These are phyloP conservation scores for Penstemon davidsonii DNA, from an alignment of 257 asterid genomes.

Conservation along the genomic window DNA sequence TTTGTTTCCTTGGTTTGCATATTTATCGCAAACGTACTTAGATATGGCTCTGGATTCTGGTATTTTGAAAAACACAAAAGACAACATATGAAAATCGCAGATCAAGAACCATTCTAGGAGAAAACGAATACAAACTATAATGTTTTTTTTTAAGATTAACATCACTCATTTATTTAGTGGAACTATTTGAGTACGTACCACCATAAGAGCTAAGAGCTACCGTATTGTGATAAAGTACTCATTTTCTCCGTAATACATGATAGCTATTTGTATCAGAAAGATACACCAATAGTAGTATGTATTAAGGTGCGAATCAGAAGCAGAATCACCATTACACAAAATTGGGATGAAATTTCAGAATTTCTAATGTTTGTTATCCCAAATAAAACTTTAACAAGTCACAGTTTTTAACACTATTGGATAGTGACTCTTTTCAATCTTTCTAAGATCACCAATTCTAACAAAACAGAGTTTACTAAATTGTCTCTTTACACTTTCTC, in stretches of 20 bases:
- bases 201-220: no score
- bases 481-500: background rate
- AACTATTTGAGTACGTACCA: background rate
- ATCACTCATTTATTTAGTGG: background rate
- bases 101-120: background rate
- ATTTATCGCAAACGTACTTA: conserved; percentile 69
- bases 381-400: background rate
- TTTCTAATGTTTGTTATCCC: background rate
- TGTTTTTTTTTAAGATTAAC: background rate
- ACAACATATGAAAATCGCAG: conserved; percentile 7
- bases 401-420: background rate
- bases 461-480: background rate
- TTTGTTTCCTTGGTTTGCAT: conserved; percentile 60
- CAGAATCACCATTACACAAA: background rate
- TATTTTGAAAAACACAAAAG: conserved; percentile 7
- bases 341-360: background rate
- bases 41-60: conserved; percentile 72
- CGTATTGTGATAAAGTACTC: no score
- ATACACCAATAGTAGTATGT: no score
- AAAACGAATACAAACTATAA: background rate
- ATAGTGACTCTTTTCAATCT: no score
- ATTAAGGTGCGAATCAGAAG: background rate
- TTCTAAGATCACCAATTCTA: conserved; percentile 1
- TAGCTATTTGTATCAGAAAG: no score
- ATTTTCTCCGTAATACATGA: no score